Percentiles rank a stretch among this genome's conserved stretches.
Evolutionary conservation across 192 early-diverging fungal species (phyloP).

Genomic region (Gorgonomyces haynaldii): DNA sequence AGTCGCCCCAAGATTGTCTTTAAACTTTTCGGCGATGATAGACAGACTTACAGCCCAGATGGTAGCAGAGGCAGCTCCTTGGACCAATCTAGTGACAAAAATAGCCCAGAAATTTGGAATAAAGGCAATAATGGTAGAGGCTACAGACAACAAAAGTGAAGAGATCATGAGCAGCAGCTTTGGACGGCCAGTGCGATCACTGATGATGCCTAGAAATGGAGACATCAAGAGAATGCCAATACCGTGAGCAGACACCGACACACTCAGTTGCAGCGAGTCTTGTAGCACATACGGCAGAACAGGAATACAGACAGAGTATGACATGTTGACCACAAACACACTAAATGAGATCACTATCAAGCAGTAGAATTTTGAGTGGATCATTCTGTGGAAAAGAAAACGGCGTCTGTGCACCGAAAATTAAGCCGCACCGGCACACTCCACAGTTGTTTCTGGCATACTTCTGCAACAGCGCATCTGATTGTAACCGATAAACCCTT

Average conservation of each 20-base stretch:
- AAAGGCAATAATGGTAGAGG: slow-evolving; percentile 17
- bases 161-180: slow-evolving; percentile 9
- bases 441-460: too few species aligned
- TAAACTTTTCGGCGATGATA: slow-evolving; percentile 14
- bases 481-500: too few species aligned
- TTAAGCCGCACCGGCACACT: too few species aligned
- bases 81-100: slow-evolving; percentile 14
- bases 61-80: slow-evolving; percentile 14
- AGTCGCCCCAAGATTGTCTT: slow-evolving; percentile 14
- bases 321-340: slow-evolving; percentile 11
- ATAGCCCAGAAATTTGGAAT: slow-evolving; percentile 9
- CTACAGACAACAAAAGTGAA: slow-evolving; percentile 6
- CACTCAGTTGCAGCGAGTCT: slow-evolving; percentile 6
- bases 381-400: too few species aligned
- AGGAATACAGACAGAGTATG: slow-evolving; percentile 14
- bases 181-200: slow-evolving; percentile 2
- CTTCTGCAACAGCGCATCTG: too few species aligned
- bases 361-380: too few species aligned
- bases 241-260: slow-evolving; percentile 15
- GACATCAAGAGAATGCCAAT: slow-evolving; percentile 17
- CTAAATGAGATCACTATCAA: slow-evolving; percentile 16
- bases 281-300: not conserved
- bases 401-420: too few species aligned
- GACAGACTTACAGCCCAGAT: slow-evolving; percentile 22
- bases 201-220: slow-evolving; percentile 11